phyloP scores from a whole-genome alignment of 352 stramenopile genomes.

The Phytophthora vignae region DNA sequence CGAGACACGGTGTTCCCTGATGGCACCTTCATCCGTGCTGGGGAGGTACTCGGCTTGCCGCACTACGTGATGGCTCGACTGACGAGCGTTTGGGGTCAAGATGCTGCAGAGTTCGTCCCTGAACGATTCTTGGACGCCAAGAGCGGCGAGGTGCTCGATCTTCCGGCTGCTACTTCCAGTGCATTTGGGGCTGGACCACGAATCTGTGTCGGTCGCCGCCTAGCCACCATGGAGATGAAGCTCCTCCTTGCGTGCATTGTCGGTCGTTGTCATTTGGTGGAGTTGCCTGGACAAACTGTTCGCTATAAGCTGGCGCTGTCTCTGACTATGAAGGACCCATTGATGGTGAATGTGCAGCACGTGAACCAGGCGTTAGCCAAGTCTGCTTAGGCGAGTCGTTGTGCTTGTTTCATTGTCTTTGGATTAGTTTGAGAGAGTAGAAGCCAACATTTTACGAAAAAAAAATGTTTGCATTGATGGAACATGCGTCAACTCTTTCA shows the following conservation, averaged over 20 bases:
- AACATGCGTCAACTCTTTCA: no score
- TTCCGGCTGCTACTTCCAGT: conserved; percentile 50
- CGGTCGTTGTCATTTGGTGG: no score
- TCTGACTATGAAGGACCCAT: not conserved
- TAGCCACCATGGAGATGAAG: conserved; percentile 76
- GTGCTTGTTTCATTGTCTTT: no score
- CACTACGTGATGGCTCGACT: conserved; percentile 50
- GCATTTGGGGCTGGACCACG: conserved; percentile 60
- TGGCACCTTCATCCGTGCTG: conserved; percentile 46
- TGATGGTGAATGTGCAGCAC: not conserved
- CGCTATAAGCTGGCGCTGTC: not conserved
- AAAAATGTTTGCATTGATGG: no score
- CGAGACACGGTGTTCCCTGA: conserved; percentile 55
- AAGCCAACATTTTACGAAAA: no score
- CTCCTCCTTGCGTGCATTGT: conserved; percentile 26
- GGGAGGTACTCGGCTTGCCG: conserved; percentile 33
- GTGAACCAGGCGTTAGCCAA: not conserved
- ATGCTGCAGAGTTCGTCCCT: conserved; percentile 47
- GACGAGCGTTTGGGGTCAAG: conserved; percentile 44
- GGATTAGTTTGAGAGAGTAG: no score
- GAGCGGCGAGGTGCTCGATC: conserved; percentile 22
- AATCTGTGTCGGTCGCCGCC: conserved; percentile 52
- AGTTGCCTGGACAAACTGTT: not conserved
- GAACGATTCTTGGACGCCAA: conserved; percentile 46
- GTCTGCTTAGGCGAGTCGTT: not conserved